Base-by-base conservation (phyloP, 139 green algal genomes). In the Pedinophyceae sp. region DNA sequence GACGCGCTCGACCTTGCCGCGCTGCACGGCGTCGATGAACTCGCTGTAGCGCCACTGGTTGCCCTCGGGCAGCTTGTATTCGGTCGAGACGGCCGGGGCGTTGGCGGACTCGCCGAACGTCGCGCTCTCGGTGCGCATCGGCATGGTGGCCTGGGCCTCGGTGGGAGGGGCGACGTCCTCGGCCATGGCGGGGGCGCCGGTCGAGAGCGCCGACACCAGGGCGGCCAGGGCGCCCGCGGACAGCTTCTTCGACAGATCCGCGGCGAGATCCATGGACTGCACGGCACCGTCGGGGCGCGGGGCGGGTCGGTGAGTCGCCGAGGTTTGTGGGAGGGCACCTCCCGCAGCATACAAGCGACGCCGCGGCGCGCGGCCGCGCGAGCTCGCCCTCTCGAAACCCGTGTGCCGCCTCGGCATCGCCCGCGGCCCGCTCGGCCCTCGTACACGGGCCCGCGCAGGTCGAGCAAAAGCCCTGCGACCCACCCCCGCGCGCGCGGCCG, bases 21-120 rank as follows among this genome's bases (percentile, higher is more conserved):
- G 19, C 50, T 92, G 55, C 2, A 99, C 92, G 2, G 92, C 92
- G 10, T 71, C 73, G 50, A 99, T 77, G 67, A 99, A 98, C 57
- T 99, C 92, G 45, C 61, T 82, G 77, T 97, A 97, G 10, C 92
- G 71, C 92, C 92, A 99, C 68, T 94, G 78, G 63, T 76, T 88
- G 66, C 91, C 89, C 72, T 99, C 92, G 19, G 92, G 92, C 55
- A 96, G 81, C 17, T 24, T 47, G 24, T 64, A 64, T 24, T 61
- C 65, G 18, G 62, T 65, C n/a, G 64, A 68, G 1, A 81, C 56
- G 18, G 71, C 63, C 3, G 69, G 61, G 6, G 62, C 59, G 4
- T 67, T 63, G n/a, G 72, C 54, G 1, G 71, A 66, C 3, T 70
- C 69, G 22, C 38, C 22, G 22, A 70, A 60, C 25, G 51, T 47